phyloP scores from a whole-genome alignment of 176 grass and related monocot genomes.

The Alopecurus myosuroides region DNA sequence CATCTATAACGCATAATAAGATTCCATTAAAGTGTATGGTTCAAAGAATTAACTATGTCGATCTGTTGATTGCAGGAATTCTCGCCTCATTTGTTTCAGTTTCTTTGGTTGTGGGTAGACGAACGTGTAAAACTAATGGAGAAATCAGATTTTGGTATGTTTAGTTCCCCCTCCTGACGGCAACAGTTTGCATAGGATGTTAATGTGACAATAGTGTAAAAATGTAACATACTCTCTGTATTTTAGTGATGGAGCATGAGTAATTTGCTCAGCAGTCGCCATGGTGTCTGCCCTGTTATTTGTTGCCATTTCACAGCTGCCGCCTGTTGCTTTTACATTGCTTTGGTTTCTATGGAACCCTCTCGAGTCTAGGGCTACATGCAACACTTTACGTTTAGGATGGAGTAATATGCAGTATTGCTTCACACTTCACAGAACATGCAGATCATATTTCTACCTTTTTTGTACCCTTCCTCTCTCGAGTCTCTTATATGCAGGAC shows the following conservation, averaged over 20 bases:
- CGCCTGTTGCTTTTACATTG: conserved; percentile 13
- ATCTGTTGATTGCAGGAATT: conserved; percentile 27
- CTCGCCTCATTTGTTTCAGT: conserved; percentile 17
- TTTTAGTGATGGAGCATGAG: conserved; percentile 30
- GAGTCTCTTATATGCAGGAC: conserved; percentile 37
- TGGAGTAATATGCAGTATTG: conserved; percentile 3
- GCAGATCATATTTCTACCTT: neutral
- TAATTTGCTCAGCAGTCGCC: conserved; percentile 18
- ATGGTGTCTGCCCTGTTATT: conserved; percentile 17
- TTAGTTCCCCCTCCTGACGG: conserved; percentile 4
- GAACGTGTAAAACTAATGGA: conserved; percentile 48
- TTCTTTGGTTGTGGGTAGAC: conserved; percentile 37
- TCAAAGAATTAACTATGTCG: neutral
- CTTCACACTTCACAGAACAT: neutral
- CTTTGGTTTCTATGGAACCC: neutral
- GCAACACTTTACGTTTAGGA: neutral
- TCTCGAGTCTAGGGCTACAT: neutral
- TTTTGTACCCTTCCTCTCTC: conserved; percentile 9
- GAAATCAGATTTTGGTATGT: conserved; percentile 49
- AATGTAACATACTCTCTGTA: conserved; percentile 34
- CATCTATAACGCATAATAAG: neutral
- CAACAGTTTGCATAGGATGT: conserved; percentile 31
- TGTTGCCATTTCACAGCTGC: conserved; percentile 1
- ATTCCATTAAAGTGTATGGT: neutral
- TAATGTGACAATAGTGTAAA: conserved; percentile 44